Evolutionary conservation across 2,329 filamentous ascomycete species (phyloP), one percentile per base, ranked within the genome.

Genomic region (Ascochyta viciae-villosae): DNA sequence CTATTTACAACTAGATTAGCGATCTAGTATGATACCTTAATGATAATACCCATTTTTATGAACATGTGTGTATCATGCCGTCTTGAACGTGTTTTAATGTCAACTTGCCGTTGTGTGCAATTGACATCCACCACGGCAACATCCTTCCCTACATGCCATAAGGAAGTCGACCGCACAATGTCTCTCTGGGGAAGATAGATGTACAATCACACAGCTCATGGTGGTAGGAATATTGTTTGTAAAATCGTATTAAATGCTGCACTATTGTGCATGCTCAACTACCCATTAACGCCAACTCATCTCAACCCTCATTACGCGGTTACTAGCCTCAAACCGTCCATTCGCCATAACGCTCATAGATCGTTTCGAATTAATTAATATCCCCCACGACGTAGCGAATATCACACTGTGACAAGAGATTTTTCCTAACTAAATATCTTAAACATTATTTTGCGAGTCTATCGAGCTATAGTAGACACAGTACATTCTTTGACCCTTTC

Each of bases 1-100:
- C 63, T 41, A 73, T 76, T 53, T 76, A 76, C 51, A 60, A 54
- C 44, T 58, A 56, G 47, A 51, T 13, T 33, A 42, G 37, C 33
- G 22, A 19, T 9, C n/a, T 33, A n/a, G 7, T 31, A 12, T 43
- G 41, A 46, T 47, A 51, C 48, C 26, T 42, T 51, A 56, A 51
- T 56, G 37, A 48, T 48, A 48, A 51, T 55, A 33, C 31, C 37
- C 7, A 37, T 37, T 31, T 7, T 12, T 43, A 26, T n/a, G 22
- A n/a, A 26, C 24, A 27, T 13, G 5, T 12, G 1, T 13, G 13
- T 12, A 31, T 15, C 4, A 12, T 13, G 29, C 29, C 29, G 6
- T 31, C 12, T 4, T 31, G 12, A 31, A 15, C 10, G 29, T 13
- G 3, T 31, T 12, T 15, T 19, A 19, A 12, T 6, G 13, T 31